A percentile compares a stretch with the other conserved stretches of the same genome.
Evolutionary conservation across 805 yeast species (phyloP).

Genomic region (Ogataea parapolymorpha): DNA sequence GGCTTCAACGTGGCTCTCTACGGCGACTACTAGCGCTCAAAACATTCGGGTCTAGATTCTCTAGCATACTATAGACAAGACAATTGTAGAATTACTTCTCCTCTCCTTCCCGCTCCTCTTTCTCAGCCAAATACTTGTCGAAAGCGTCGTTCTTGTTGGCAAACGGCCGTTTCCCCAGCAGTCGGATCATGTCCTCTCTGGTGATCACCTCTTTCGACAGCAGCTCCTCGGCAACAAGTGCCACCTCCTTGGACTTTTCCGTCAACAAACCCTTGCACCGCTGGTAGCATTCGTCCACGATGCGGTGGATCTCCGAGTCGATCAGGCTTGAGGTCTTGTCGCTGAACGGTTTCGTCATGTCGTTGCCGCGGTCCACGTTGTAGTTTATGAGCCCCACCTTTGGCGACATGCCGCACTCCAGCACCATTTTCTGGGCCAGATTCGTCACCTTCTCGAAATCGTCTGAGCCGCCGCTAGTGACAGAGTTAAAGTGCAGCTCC

Average conservation of each 20-base stretch:
- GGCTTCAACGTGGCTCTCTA: slow-evolving; percentile 28
- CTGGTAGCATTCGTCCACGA: slow-evolving; percentile 62
- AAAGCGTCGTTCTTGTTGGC: slow-evolving; percentile 82
- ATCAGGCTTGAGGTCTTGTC: slow-evolving; percentile 67
- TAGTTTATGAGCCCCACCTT: slow-evolving; percentile 62
- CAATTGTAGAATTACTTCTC: slow-evolving; percentile 1
- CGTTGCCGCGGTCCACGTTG: slow-evolving; percentile 47
- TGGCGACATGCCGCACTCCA: slow-evolving; percentile 83
- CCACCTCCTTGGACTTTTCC: slow-evolving; percentile 60
- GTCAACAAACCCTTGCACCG: slow-evolving; percentile 53
- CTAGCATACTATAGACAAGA: slow-evolving; percentile 12
- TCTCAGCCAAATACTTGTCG: slow-evolving; percentile 67
- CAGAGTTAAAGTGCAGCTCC: slow-evolving; percentile 81
- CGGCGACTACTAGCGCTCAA: slow-evolving; percentile 20
- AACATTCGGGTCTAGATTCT: slow-evolving; percentile 1
- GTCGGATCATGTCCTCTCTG: slow-evolving; percentile 72
- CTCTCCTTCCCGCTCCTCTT: slow-evolving; percentile 5
- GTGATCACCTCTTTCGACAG: slow-evolving; percentile 73
- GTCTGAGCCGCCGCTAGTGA: slow-evolving; percentile 89
- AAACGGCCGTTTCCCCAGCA: slow-evolving; percentile 77
- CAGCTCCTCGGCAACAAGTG: slow-evolving; percentile 70
- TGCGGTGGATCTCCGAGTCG: slow-evolving; percentile 65
- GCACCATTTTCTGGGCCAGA: slow-evolving; percentile 88
- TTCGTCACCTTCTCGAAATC: slow-evolving; percentile 89
- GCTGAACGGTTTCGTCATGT: slow-evolving; percentile 62